These are phyloP conservation scores for Cercospora citrullina DNA, from an alignment of 2,329 filamentous ascomycete species.

Conservation along the genomic window DNA sequence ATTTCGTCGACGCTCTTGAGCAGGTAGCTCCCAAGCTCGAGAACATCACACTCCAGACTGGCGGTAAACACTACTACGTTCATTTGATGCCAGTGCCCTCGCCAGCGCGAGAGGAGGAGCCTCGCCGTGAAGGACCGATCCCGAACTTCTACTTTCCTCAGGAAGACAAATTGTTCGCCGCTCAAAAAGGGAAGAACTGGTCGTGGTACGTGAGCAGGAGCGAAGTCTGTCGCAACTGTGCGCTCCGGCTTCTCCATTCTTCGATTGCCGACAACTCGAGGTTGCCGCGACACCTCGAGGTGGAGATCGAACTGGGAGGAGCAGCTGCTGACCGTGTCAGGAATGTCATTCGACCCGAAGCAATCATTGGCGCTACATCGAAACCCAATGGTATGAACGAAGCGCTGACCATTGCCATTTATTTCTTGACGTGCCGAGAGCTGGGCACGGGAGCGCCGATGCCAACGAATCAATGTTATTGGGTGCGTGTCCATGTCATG, in stretches of 20 bases:
- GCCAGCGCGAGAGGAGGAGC: constrained; percentile 15
- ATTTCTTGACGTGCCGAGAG: constrained; percentile 41
- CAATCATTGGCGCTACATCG: constrained; percentile 35
- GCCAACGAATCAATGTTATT: constrained; percentile 34
- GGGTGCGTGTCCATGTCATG: not conserved
- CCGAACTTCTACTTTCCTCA: constrained; percentile 23
- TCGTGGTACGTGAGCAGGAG: constrained; percentile 30
- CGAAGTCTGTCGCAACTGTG: no score
- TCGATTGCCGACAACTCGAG: no score
- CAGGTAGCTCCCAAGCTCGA: constrained; percentile 30
- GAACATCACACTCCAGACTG: constrained; percentile 28
- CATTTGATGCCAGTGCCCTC: constrained; percentile 12
- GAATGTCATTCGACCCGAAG: constrained; percentile 32
- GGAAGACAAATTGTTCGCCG: constrained; percentile 18
- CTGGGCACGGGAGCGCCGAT: constrained; percentile 39
- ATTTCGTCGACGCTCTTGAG: constrained; percentile 37
- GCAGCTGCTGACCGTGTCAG: not conserved
- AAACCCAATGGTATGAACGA: constrained; percentile 43
- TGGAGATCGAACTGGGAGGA: not conserved
- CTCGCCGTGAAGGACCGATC: not conserved
- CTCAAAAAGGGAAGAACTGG: constrained; percentile 33
- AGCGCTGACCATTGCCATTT: constrained; percentile 44
- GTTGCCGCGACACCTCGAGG: not conserved
- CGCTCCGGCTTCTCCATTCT: no score
- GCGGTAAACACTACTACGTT: constrained; percentile 23